These are phyloP conservation scores for Gnomoniopsis smithogilvyi DNA, from an alignment of 2,329 filamentous ascomycete species.

Conservation along the genomic window DNA sequence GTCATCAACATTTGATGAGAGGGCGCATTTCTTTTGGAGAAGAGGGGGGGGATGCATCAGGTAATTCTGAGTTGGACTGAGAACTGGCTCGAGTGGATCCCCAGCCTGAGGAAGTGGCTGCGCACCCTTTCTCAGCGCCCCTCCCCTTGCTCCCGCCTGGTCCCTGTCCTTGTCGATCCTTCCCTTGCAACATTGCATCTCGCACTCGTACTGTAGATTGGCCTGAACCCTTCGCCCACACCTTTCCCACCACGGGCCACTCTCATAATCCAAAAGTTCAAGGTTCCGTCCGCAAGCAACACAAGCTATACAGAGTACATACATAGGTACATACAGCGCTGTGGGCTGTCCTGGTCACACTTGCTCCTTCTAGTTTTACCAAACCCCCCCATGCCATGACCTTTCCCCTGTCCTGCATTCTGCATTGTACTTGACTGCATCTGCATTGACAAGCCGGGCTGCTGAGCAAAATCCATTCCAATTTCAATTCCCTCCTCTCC, in stretches of 20 bases:
- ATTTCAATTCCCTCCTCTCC: conserved; percentile 18
- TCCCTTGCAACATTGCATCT: neutral
- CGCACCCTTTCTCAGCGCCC: no score
- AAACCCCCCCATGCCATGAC: neutral
- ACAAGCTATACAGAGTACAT: neutral
- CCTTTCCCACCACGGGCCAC: no score
- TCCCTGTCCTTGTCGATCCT: neutral
- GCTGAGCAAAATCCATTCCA: neutral
- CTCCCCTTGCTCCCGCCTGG: no score
- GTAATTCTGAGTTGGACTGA: no score
- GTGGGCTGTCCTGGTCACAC: no score
- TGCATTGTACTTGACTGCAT: neutral
- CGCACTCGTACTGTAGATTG: neutral
- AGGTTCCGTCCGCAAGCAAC: neutral
- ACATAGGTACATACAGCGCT: no score
- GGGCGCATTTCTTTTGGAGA: no score
- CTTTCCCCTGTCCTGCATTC: neutral
- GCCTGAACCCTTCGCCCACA: neutral
- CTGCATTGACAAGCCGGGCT: neutral
- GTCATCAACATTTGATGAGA: no score
- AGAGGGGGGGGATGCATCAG: no score
- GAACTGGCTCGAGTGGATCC: no score
- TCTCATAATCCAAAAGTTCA: neutral
- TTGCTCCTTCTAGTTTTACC: conserved; percentile 3
- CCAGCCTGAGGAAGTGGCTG: no score